These are phyloP conservation scores for Trichoderma atrobrunneum DNA, from an alignment of 2,329 filamentous ascomycete species.

Conservation along the genomic window DNA sequence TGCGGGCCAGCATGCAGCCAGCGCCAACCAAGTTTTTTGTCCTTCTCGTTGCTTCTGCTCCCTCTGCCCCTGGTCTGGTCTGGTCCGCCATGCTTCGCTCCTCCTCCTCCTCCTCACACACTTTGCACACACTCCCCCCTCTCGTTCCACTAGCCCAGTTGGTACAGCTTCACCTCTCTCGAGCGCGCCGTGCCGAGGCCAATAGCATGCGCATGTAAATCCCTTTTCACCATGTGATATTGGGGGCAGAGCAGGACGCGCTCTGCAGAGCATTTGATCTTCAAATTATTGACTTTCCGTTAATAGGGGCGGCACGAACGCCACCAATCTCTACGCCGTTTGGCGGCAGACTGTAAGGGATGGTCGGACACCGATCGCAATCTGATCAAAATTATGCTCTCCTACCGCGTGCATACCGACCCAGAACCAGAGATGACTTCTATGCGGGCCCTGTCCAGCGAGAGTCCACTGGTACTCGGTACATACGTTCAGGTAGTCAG, in stretches of 20 bases:
- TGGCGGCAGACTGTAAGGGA: background rate
- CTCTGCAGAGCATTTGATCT: background rate
- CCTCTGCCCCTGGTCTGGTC: background rate
- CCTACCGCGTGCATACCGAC: background rate
- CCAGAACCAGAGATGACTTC: constrained; percentile 5
- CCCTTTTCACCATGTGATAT: constrained; percentile 14
- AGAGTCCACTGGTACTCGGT: background rate
- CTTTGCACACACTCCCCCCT: background rate
- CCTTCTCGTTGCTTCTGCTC: background rate
- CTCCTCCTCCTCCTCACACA: background rate
- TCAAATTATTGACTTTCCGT: background rate
- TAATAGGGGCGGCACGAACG: background rate
- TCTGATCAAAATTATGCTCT: constrained; percentile 13
- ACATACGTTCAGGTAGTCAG: background rate
- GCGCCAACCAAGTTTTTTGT: constrained; percentile 10
- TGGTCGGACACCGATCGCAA: constrained; percentile 8
- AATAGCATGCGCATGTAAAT: background rate
- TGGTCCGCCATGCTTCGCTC: background rate
- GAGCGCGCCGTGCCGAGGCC: constrained; percentile 17
- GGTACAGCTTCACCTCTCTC: background rate
- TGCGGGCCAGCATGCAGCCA: background rate
- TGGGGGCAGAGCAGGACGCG: background rate
- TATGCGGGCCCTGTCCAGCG: constrained; percentile 1
- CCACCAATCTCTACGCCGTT: background rate
- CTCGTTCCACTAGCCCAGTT: constrained; percentile 2